These are phyloP conservation scores for Arthrinium phaeospermum DNA, from an alignment of 2,329 filamentous ascomycete species.

Conservation along the genomic window DNA sequence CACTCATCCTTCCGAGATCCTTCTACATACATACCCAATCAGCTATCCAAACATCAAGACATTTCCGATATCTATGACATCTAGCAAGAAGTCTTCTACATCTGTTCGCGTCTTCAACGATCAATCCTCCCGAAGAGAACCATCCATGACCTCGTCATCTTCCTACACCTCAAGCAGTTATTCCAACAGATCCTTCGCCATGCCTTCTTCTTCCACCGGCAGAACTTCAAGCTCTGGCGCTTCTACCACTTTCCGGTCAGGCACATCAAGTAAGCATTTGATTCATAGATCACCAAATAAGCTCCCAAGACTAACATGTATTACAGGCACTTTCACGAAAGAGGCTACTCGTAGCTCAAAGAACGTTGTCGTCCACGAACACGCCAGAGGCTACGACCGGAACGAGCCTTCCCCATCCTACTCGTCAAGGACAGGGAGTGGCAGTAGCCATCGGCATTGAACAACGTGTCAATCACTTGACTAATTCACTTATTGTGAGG, in stretches of 20 bases:
- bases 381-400: background rate
- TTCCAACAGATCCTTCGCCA: background rate
- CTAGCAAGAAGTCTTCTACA: slow-evolving; percentile 21
- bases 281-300: background rate
- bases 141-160: slow-evolving; percentile 14
- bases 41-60: background rate
- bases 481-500: background rate
- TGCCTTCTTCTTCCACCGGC: background rate
- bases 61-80: background rate
- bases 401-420: slow-evolving; percentile 18
- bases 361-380: background rate
- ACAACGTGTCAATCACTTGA: fast-evolving
- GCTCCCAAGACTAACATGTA: background rate
- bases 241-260: background rate
- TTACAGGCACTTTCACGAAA: background rate
- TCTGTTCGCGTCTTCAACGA: slow-evolving; percentile 21
- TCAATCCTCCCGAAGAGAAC: slow-evolving; percentile 7
- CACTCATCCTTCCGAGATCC: background rate
- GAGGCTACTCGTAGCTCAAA: background rate
- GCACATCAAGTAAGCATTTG: background rate
- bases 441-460: background rate
- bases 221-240: background rate
- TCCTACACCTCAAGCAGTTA: slow-evolving; percentile 5
- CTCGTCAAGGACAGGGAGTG: background rate
- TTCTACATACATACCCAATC: background rate